Base-by-base conservation (phyloP, 495 filamentous ascomycete species). In the Penicillium goetzii region DNA sequence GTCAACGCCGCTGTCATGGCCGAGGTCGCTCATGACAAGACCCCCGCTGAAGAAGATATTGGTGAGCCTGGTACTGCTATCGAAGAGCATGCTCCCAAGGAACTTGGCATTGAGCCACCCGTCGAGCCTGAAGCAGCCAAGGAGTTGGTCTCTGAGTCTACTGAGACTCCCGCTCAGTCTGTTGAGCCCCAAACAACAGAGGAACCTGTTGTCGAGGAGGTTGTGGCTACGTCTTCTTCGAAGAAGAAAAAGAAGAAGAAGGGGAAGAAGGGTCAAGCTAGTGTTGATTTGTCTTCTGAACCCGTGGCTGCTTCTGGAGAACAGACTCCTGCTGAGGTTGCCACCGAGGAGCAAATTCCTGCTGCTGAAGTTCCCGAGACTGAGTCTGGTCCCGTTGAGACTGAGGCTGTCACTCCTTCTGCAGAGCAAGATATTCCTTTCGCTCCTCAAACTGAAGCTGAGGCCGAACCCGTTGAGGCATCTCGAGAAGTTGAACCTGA, bases 201-300 rank as follows among this genome's bases (percentile, higher is more conserved):
- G 50, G 67, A 71, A 14, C 8, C 62, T 4, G 49, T 53, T 50
- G 45, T 50, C 9, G 69, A 75, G n/a, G 64, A 66, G 11, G 33
- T 45, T 45, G 8, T 55, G 0, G 58, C 63, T 7, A 54, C 67
- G 1, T 45, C 65, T 2, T 68, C 66, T 38, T 74, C 77, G 0
- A 74, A 74, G 61, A 78, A 79, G 66, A 78, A 74, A 50, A 76
- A 73, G 62, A 76, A 78, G 40, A 75, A 75, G 30, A 78, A 73
- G 63, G 67, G 67, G 26, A 76, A 77, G 65, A 76, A 77, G 65
- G 66, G 62, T 15, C 69, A 67, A 25, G 52, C 26, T 12, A 60
- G 59, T 51, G 54, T 67, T 32, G 69, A 73, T 25, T 40, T 62
- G 36, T 38, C 52, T 56, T 47, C 62, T 57, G 69, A 69, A 30